phyloP scores from a whole-genome alignment of 2,329 filamentous ascomycete species.

The Esteya vermicola region DNA sequence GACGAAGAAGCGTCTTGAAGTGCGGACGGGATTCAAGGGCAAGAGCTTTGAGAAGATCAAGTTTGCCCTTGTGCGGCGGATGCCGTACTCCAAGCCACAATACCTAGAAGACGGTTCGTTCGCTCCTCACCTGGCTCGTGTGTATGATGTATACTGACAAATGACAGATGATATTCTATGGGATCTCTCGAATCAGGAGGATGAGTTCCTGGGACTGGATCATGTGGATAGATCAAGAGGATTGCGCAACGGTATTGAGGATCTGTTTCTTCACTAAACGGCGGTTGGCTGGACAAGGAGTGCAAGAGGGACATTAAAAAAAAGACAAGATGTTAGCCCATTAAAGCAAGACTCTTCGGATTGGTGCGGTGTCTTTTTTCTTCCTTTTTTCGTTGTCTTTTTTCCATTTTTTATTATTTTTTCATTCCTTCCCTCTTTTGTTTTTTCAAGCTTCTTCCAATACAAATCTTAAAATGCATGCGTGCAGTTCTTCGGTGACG shows the following conservation, averaged over 20 bases:
- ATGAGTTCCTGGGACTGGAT: conserved; percentile 51
- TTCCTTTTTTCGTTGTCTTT: background rate
- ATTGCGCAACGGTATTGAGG: conserved; percentile 44
- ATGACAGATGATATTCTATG: conserved; percentile 42
- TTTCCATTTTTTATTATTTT: background rate
- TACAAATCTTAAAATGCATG: no score
- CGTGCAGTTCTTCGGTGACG: no score
- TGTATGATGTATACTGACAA: conserved; percentile 10
- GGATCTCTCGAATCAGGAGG: conserved; percentile 34
- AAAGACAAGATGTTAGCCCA: no score
- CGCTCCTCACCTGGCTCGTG: background rate
- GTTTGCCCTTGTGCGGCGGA: conserved; percentile 67
- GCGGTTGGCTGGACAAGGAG: no score
- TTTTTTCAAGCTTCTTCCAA: no score
- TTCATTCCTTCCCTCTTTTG: background rate
- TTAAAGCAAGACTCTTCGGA: conserved; percentile 3
- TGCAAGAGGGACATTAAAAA: no score
- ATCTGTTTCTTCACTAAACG: conserved; percentile 41
- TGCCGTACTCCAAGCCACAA: conserved; percentile 59
- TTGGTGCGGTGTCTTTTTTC: background rate
- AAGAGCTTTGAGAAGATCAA: conserved; percentile 99
- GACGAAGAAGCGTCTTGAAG: conserved; percentile 87
- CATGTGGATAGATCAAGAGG: conserved; percentile 48
- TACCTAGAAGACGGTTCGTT: conserved; percentile 78
- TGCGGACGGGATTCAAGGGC: conserved; percentile 86